Evolutionary conservation across 495 filamentous ascomycete genomes (phyloP), one percentile per base, ranked within the genome.

Genomic region (Cryomyces minteri): DNA sequence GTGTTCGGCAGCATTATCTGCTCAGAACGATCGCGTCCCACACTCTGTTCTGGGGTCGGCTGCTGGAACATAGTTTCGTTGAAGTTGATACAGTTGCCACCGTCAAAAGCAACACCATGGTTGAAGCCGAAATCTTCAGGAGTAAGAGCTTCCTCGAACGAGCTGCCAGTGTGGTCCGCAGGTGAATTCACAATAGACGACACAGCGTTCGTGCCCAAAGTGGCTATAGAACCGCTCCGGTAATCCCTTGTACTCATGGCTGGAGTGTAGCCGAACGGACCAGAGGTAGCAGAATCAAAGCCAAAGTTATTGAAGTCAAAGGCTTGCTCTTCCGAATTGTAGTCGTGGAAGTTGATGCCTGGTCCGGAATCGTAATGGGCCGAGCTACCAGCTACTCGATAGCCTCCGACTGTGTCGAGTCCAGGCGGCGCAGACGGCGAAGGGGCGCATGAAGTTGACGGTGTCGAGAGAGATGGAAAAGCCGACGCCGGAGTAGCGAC

Each of bases 401-500:
- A 38, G 34, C 34, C 34, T 1, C 9, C 9, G 34, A 38, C 9
- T 3, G 34, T 10, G 34, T 38, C 34, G 34, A 38, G 12, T 38
- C 43, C 39, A 8, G 43, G 40, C 9, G 32, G 29, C 9, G 29
- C 46, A 5, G 54, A 54, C 12, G 54, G 52, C 7, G 49, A 57
- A 25, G 54, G 51, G 12, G 48, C 48, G 36, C 49, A 49, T 1
- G 51, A 46, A 6, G 52, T 54, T 32, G 43, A 36, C 6, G 49
- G 52, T n/a, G 49, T 51, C 0, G 45, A 30, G n/a, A 48, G 44
- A 5, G 45, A 33, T 11, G 49, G 43, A 14, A 49, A n/a, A 51
- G 54, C 32, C 51, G 61, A 52, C 25, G 41, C 48, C 5, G 60
- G 57, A 41, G 52, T 53, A 25, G 51, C 40, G 38, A 49, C 44